Base-by-base conservation (phyloP, 2,329 filamentous ascomycete species). In the Epichloe gansuensis region DNA sequence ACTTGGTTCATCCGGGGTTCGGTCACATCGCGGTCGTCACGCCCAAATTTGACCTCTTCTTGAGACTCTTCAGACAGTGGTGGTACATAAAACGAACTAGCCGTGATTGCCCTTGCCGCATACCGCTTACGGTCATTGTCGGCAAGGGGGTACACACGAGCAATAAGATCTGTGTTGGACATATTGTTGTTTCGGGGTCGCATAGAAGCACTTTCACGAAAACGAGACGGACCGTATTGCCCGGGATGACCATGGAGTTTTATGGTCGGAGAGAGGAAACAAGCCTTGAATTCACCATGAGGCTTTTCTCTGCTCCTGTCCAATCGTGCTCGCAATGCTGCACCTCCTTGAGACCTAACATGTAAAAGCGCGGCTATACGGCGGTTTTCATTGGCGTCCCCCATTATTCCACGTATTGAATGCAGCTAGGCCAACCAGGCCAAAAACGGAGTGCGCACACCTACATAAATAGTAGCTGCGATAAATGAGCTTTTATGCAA, bases 1-100 rank as follows among this genome's bases (percentile, higher is more conserved):
- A 21, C 1, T 21, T 43, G 35, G 42, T 34, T 47, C 25, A 8
- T 39, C 44, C n/a, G 39, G 52, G 39, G 46, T 21, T 53, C 51
- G 34, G 48, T 54, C 11, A 43, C 47, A 48, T 54, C 47, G n/a
- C 43, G 48, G 35, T 50, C 47, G 47, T 50, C 43, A 38, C 52
- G 48, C 3, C 51, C 51, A 44, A 25, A 45, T 39, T 28, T 45
- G 34, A 52, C 45, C 51, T 46, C 47, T 34, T 34, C 13, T 31
- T 34, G 15, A n/a, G 8, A 3, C 37, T 5, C 13, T 45, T 51
- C 43, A 25, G n/a, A 12, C 3, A 13, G 37, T 35, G 17, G 25
- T 15, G 52, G 35, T 34, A 51, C 52, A 44, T 48, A 48, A 23
- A 23, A 51, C 1, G 37, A 15, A 45, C 52, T 51, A 13, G 37